Base-by-base conservation (phyloP, 2,329 filamentous ascomycete genomes). In the Chalara sp. region DNA sequence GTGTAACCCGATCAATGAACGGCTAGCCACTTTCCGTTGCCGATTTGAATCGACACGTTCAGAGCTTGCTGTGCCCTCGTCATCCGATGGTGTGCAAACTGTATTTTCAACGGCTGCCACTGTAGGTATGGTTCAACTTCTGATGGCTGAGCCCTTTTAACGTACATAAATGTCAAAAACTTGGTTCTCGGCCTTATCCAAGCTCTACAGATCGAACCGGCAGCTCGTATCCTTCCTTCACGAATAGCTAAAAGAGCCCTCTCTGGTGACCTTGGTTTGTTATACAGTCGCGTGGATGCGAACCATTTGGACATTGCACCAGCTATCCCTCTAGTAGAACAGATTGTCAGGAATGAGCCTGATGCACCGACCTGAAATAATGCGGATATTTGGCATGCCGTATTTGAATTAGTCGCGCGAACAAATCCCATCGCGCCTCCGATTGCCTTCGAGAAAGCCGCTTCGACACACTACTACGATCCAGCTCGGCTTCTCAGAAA, bases 331-430 rank as follows among this genome's bases (percentile, higher is more conserved):
- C 21, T 59, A 29, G 49, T 59, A 6, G 51, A 56, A 37, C 50
- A 48, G 1, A 53, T 59, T 56, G 42, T 59, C 10, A 52, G 45
- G 47, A 54, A 57, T 51, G 48, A 52, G 48, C 49, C 52, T 51
- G 52, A 50, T 50, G 29, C 43, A 51, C 45, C 43, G 28, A 55
- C 53, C 33, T 52, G 30, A 49, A 58, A 54, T 54, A 41, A 58
- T 46, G 50, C 48, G 47, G 46, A 58, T 46, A 55, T 57, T 48
- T 58, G 52, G 50, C 32, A 10, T 55, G 32, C 40, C 0, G 49
- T 58, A 47, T 57, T 58, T 56, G 49, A 50, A 13, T 53, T 56
- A 13, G 39, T 57, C 12, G 51, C 53, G 44, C 49, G 29, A 50
- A 54, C 55, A 42, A 58, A 39, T 52, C n/a, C n/a, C n/a, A n/a